Evolutionary conservation across 306 rosid species (phyloP), one percentile per base, ranked within the genome.

Genomic region (Prunus padus): DNA sequence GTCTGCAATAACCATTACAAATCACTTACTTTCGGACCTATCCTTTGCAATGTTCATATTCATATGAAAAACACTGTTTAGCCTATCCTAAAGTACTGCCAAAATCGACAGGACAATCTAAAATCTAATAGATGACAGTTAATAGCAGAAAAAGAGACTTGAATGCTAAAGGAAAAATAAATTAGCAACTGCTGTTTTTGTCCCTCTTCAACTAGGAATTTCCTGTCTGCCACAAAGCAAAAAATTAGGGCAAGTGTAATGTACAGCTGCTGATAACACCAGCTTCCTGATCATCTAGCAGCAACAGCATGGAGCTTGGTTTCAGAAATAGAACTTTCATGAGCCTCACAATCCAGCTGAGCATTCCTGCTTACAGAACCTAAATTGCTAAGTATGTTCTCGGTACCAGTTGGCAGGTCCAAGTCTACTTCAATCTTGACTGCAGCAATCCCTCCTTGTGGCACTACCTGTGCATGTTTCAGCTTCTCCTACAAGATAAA

Each of bases 281-380:
- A 45, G 20, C 19, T 45, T 23, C 15, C 5, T 33, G 68, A 67
- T 82, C 76, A 82, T 51, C 85, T 64, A 33, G 76, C 80, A 52
- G 76, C 72, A 77, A 66, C 82, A 49, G 80, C 19, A 59, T 74
- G 65, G 62, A 59, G 76, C 69, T 69, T 47, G 44, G 79, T 19
- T 62, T 69, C 82, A 28, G 85, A 63, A 11, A 67, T 60, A 56
- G 81, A 61, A 19, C 22, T 82, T 51, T 82, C 82, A 8, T 6
- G 74, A 49, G 28, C 33, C 62, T 81, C 31, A 22, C 67, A 8
- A 65, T 71, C 81, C 71, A 23, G 47, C 15, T 51, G 50, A 69
- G 28, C 31, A 5, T 75, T 74, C 28, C 50, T 51, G 37, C 40
- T 75, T n/a, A 51, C 54, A 66, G 71, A 47, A 55, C 55, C 65